Base-by-base conservation (phyloP, 164 flowering plant species). In the Berberis thunbergii region DNA sequence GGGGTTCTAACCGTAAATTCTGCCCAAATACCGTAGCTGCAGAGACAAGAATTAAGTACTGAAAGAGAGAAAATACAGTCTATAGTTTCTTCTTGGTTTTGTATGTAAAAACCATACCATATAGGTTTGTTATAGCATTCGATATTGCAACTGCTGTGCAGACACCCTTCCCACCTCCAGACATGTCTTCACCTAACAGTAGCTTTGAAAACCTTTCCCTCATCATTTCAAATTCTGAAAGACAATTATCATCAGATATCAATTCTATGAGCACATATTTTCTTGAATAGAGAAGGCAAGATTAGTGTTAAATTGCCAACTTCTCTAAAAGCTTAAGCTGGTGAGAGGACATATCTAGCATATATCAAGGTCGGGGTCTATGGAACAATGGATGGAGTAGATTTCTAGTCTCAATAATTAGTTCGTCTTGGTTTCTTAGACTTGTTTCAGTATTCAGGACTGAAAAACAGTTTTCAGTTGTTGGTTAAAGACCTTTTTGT, bases 131-230 rank as follows among this genome's bases (percentile, higher is more conserved):
- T 41, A 91, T 89, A 75, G 99, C 75, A 72, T 95, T 95, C 48
- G 99, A 95, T 72, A 95, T 81, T 44, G 97, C 79, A 1, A 89
- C 87, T 1, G 98, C 96, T 1, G 97, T 83, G 76, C 88, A 84
- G 54, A 95, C 99, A 0, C 99, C 99, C 75, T 89, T 89, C 7
- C 98, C 99, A 63, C 91, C 58, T 64, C 99, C 99, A 12, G 98
- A 95, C 99, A 95, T 95, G 78, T 95, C 97, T 75, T 91, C 97
- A 1, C 99, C 99, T 26, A 95, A 71, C 76, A 95, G 68, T 65
- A 95, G 92, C 84, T 88, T 95, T 49, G 98, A 83, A 67, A 91
- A 95, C 67, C 84, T 85, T 66, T 91, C 98, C 79, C 81, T 89
- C 97, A 91, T 91, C 80, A 77, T 60, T 45, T 89, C 96, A 41